Percentiles rank a stretch among this genome's conserved stretches.
Evolutionary conservation across 192 early-diverging fungal genomes (phyloP).

Genomic region (Pecoramyces ruminantium): DNA sequence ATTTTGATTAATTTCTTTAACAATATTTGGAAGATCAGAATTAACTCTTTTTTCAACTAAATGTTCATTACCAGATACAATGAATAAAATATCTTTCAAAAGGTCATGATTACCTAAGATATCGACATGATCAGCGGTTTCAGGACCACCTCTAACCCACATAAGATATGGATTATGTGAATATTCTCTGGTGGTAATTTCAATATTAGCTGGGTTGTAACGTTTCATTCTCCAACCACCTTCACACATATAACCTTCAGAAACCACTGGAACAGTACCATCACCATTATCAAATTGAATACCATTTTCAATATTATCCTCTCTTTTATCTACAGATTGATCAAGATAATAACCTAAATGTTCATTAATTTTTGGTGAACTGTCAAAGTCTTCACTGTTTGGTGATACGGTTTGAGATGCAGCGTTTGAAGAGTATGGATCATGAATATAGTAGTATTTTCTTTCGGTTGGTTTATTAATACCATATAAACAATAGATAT

Average conservation of each 20-base stretch:
- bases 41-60: slow-evolving; percentile 13
- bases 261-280: slow-evolving; percentile 73
- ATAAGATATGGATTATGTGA: slow-evolving; percentile 33
- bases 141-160: slow-evolving; percentile 54
- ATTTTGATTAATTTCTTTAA: slow-evolving; percentile 1
- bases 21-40: slow-evolving; percentile 22
- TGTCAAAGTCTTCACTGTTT: not conserved
- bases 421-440: slow-evolving; percentile 12
- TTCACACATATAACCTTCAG: slow-evolving; percentile 75
- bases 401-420: not conserved
- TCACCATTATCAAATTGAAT: slow-evolving; percentile 54
- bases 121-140: slow-evolving; percentile 71
- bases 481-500: slow-evolving; percentile 71
- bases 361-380: slow-evolving; percentile 9
- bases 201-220: slow-evolving; percentile 62
- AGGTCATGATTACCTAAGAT: slow-evolving; percentile 66
- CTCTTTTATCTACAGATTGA: slow-evolving; percentile 25
- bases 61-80: slow-evolving; percentile 25
- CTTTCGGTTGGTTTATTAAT: slow-evolving; percentile 63
- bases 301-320: slow-evolving; percentile 48
- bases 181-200: slow-evolving; percentile 58
- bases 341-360: slow-evolving; percentile 18
- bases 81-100: slow-evolving; percentile 33
- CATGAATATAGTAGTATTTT: slow-evolving; percentile 54
- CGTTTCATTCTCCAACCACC: slow-evolving; percentile 62